These are phyloP conservation scores for Phragmites australis DNA, from an alignment of 176 grass and related monocot genomes.

Conservation along the genomic window DNA sequence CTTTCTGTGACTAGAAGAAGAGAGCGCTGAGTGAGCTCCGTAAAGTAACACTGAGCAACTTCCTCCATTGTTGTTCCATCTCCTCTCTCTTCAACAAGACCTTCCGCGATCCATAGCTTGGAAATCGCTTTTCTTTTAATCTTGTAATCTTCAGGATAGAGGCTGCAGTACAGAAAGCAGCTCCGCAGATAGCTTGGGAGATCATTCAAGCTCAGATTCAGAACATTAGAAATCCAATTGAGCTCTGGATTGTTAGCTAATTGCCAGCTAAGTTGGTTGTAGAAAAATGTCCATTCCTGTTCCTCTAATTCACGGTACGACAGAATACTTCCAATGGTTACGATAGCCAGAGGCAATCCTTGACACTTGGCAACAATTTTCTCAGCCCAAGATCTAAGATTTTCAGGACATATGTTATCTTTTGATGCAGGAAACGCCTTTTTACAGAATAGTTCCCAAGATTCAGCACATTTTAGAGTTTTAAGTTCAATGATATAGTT, in stretches of 20 bases:
- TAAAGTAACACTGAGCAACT: conserved; percentile 39
- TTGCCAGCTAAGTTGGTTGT: conserved; percentile 47
- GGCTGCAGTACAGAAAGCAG: conserved; percentile 50
- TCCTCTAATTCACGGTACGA: conserved; percentile 20
- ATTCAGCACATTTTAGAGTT: conserved; percentile 14
- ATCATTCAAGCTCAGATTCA: conserved; percentile 41
- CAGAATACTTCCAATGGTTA: conserved; percentile 46
- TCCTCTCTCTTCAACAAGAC: conserved; percentile 56
- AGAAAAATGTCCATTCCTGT: conserved; percentile 39
- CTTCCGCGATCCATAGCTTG: conserved; percentile 47
- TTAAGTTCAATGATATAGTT: not conserved
- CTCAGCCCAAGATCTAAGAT: conserved; percentile 24
- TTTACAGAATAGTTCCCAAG: conserved; percentile 53
- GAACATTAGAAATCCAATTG: conserved; percentile 24
- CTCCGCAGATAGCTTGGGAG: conserved; percentile 47
- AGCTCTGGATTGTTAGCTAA: conserved; percentile 43
- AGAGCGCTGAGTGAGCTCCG: conserved; percentile 34
- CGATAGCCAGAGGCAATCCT: conserved; percentile 50
- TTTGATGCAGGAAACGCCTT: conserved; percentile 34
- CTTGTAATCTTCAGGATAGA: conserved; percentile 46
- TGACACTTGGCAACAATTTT: conserved; percentile 48
- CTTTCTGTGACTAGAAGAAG: conserved; percentile 36
- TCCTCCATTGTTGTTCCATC: conserved; percentile 45
- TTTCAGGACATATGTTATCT: conserved; percentile 17
- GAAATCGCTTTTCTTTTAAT: conserved; percentile 33